Evolutionary conservation across 2,329 filamentous ascomycete species (phyloP), one percentile per base, ranked within the genome.

Genomic region (Golovinomyces cichoracearum): DNA sequence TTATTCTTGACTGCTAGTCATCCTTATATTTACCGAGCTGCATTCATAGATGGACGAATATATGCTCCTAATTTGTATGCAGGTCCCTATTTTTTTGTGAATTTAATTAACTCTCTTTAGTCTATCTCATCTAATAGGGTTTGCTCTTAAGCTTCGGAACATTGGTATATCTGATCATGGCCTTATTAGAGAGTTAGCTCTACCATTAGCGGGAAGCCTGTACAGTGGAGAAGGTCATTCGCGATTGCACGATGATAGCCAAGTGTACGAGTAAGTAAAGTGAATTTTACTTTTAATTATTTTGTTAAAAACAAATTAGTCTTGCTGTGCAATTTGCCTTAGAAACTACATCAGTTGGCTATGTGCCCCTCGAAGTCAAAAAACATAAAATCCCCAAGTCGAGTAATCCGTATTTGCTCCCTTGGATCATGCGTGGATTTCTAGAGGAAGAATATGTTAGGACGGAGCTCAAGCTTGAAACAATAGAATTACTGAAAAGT

Each of bases 181-280:
- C 4, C 73, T 98, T 5, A 80, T 98, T 54, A 78, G 85, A 45
- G 90, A 98, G 63, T 70, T 98, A 10, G 92, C 83, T 1, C 71
- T 79, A 1, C 84, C 90, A 1, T 71, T 98, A 1, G 90, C 90
- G 0, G 90, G 90, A 23, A 92, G 82, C 50, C 69, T 98, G 0
- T 94, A 94, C 58, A 77, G 78, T 7, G 90, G 90, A 41, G 88
- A 93, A 58, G 90, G 90, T 1, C 90, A 98, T 64, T 93, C 84
- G 5, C 74, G 86, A 40, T 73, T 98, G 4, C 95, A 98, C 62
- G 86, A 92, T 56, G 90, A 98, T 49, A 71, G 77, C 4, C 74
- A 76, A 37, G 81, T 95, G 19, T 98, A 95, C 62, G 75, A 81
- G 64, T 76, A 67, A 57, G 71, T 65, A 12, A 41, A 33, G n/a